phyloP scores from a whole-genome alignment of 257 asterid genomes.

The Solanum etuberosum region DNA sequence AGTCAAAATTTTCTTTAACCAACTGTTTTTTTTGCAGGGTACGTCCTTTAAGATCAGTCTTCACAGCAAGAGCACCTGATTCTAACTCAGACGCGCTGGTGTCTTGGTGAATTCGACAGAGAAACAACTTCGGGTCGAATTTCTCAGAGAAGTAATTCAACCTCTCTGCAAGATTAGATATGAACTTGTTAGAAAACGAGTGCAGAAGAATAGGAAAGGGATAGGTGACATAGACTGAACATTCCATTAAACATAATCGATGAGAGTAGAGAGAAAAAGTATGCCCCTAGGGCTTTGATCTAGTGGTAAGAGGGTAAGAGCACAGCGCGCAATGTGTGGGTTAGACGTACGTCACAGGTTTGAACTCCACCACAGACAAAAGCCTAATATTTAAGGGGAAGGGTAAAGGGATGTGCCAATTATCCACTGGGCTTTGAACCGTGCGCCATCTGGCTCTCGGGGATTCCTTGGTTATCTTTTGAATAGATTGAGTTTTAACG shows the following conservation, averaged over 20 bases:
- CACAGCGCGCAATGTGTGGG: neutral
- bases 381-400: neutral
- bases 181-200: neutral
- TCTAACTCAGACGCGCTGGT: constrained; percentile 87
- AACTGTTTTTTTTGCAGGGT: constrained; percentile 93
- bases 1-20: constrained; percentile 98
- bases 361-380: neutral
- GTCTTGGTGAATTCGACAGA: constrained; percentile 85
- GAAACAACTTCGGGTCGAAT: constrained; percentile 74
- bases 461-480: neutral
- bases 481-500: neutral
- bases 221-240: neutral
- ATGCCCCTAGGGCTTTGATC: neutral
- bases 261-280: neutral
- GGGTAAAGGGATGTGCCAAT: neutral
- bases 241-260: neutral
- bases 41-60: constrained; percentile 84
- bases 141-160: constrained; percentile 81
- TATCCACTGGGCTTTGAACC: neutral
- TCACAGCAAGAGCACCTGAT: constrained; percentile 80
- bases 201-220: neutral
- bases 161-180: constrained; percentile 49
- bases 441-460: neutral
- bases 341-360: neutral
- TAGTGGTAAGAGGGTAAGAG: neutral